Base-by-base conservation (phyloP, 2,329 filamentous ascomycete genomes). In the Diaporthe sp. region DNA sequence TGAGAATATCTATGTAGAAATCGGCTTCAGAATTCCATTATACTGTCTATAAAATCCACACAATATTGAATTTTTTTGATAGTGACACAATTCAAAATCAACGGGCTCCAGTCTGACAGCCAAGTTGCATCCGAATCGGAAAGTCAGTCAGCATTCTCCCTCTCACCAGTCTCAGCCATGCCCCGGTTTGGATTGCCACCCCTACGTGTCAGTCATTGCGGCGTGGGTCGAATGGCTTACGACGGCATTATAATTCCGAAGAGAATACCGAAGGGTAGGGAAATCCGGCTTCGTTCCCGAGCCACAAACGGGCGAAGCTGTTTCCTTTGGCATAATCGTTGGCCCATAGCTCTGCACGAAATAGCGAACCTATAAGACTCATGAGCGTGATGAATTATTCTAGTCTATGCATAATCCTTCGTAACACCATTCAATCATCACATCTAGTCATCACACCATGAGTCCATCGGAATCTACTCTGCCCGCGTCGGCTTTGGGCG, bases 211-310 rank as follows among this genome's bases (percentile, higher is more conserved):
- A 22, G 44, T n/a, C 8, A 22, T 47, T 22, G n/a, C n/a, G n/a
- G n/a, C 10, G 44, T 47, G 44, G 17, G 44, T n/a, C 19, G 15
- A 9, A 22, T 47, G 44, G 19, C 2, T 9, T n/a, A 47, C 19
- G 6, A 22, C 58, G 59, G 39, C 59, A 44, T 63, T 63, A n/a
- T n/a, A 44, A n/a, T 63, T 47, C 59, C 59, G 59, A 32, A 30
- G 10, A 7, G 4, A 13, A 22, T 8, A n/a, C 6, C 3, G 39
- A 9, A 27, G 9, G 5, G 5, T 13, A 19, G 2, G 7, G 15
- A 10, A 0, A 44, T 27, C 25, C 8, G 17, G 12, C 25, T 7
- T 15, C 25, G 3, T 22, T 27, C n/a, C 37, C 3, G 8, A 42
- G 15, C 37, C n/a, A 4, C 6, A 17, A 3, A 3, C n/a, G 2